phyloP scores from a whole-genome alignment of 768 basidiomycete species.

The Hygrocybe punicea region DNA sequence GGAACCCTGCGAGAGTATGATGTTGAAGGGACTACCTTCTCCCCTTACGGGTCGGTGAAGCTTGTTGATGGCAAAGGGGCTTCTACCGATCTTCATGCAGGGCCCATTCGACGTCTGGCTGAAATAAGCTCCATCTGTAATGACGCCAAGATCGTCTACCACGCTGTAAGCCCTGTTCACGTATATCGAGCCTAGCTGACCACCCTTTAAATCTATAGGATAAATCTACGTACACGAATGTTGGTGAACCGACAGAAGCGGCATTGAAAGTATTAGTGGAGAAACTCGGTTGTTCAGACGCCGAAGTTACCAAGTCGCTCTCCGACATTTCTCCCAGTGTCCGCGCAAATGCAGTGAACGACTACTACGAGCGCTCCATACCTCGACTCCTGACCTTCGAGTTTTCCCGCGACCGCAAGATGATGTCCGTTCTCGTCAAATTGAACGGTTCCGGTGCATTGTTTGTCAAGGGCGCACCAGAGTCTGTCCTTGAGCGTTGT shows the following conservation, averaged over 20 bases:
- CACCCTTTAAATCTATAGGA: constrained; percentile 49
- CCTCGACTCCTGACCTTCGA: constrained; percentile 90
- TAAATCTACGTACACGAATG: constrained; percentile 69
- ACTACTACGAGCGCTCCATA: constrained; percentile 71
- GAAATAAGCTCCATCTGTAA: constrained; percentile 95
- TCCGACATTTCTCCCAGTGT: constrained; percentile 49
- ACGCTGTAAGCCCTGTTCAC: constrained; percentile 49
- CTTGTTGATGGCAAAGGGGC: constrained; percentile 61
- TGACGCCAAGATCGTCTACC: constrained; percentile 86
- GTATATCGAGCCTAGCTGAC: background rate
- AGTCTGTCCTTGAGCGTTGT: constrained; percentile 90
- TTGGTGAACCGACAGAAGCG: constrained; percentile 97
- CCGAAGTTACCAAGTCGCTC: constrained; percentile 55
- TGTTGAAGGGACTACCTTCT: constrained; percentile 91
- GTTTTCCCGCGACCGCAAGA: constrained; percentile 96
- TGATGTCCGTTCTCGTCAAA: constrained; percentile 94
- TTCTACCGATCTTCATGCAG: constrained; percentile 55
- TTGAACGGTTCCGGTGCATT: constrained; percentile 68
- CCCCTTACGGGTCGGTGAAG: constrained; percentile 74
- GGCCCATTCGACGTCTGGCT: constrained; percentile 77
- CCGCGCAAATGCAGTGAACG: constrained; percentile 83
- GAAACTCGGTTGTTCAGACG: constrained; percentile 79
- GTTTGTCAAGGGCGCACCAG: constrained; percentile 95
- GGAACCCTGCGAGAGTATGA: constrained; percentile 59
- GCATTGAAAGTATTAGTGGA: constrained; percentile 93